These are phyloP conservation scores for Ogataea nitratoaversa DNA, from an alignment of 805 yeast species.

Conservation along the genomic window DNA sequence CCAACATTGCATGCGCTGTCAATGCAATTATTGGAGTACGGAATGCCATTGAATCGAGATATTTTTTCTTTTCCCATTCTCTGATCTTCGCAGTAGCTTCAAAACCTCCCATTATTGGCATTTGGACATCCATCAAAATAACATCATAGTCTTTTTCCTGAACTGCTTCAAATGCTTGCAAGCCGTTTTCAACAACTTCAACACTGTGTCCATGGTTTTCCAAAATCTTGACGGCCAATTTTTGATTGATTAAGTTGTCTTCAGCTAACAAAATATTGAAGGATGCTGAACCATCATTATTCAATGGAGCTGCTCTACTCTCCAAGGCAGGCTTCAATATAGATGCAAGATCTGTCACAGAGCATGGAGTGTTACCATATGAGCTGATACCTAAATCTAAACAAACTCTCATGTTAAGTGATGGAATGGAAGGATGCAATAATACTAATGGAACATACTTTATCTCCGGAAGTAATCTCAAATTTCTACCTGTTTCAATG, in stretches of 20 bases:
- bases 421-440: slow-evolving; percentile 70
- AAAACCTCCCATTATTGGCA: slow-evolving; percentile 95
- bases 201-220: slow-evolving; percentile 85
- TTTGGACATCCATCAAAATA: slow-evolving; percentile 88
- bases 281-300: slow-evolving; percentile 71
- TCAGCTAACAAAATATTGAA: slow-evolving; percentile 78
- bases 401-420: slow-evolving; percentile 75
- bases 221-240: slow-evolving; percentile 76
- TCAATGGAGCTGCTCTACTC: slow-evolving; percentile 73
- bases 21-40: slow-evolving; percentile 86
- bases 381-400: slow-evolving; percentile 83
- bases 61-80: slow-evolving; percentile 83
- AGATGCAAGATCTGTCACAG: slow-evolving; percentile 75
- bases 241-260: slow-evolving; percentile 84
- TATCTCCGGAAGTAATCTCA: slow-evolving; percentile 68
- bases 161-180: slow-evolving; percentile 76
- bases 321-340: slow-evolving; percentile 83
- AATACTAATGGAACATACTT: slow-evolving; percentile 83
- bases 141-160: slow-evolving; percentile 68
- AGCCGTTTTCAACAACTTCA: slow-evolving; percentile 82
- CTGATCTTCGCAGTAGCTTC: slow-evolving; percentile 85
- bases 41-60: slow-evolving; percentile 59
- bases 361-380: slow-evolving; percentile 85
- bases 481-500: slow-evolving; percentile 64
- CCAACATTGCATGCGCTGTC: slow-evolving; percentile 93